Base-by-base conservation (phyloP, 108 stramenopile genomes). In the Thalassiosira profunda region DNA sequence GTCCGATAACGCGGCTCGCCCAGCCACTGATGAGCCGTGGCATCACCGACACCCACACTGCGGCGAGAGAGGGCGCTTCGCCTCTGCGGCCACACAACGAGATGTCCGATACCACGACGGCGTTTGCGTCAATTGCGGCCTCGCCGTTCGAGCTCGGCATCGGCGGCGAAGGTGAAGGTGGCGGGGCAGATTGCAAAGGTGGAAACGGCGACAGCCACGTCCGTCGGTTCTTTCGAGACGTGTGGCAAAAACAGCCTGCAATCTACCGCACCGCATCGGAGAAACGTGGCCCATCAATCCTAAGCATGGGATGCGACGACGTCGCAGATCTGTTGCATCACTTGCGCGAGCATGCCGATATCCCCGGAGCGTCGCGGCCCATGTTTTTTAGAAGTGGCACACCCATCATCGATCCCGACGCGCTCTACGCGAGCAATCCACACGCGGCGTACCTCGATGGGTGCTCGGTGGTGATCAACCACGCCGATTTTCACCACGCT, bases 401-500 rank as follows among this genome's bases (percentile, higher is more conserved):
- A 49, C 37, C 73, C 67, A 38, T 62, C 37, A 49, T 68, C 49
- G 26, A 78, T 71, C 58, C 81, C 76, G 36, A 58, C 58, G 3
- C 26, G 52, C 10, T 78, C 26, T 91, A 91, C 44, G 70, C 67
- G 15, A 61, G 70, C 38, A 82, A 66, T 67, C 70, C 86, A 12
- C 84, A 84, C 62, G 73, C 84, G 8, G 84, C 88, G 3, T 95
- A 86, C 57, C 63, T 95, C 55, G 83, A 89, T 53, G 91, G 89
- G 4, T 87, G 87, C 42, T 89, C 87, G 10, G 49, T 95, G 18
- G 85, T 95, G 15, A 48, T 81, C 36, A 95, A 95, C 72, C 94
- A 95, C 68, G 87, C 80, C 9, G 94, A 95, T 58, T 47, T 74
- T 11, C 51, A 72, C 20, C 82, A 73, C 7, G 46, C 76, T 1